Conservation (phyloP, 2,329 filamentous ascomycete genomes). For the Epichloe sylvatica region DNA sequence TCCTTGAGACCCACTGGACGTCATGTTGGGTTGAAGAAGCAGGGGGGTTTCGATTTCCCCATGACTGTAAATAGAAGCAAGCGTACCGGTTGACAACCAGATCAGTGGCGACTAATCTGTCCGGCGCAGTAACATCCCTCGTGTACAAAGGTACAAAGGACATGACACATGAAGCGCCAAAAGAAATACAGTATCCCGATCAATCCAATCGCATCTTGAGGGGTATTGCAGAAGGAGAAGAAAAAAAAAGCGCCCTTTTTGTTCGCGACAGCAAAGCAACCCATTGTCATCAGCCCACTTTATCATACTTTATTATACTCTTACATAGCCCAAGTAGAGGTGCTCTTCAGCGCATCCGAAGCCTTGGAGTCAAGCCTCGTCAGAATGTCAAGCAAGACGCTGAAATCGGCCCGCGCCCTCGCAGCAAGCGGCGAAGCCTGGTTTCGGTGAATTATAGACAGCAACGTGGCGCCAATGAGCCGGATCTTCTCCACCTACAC, state of each 20-base stretch:
- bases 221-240: no score
- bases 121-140: no score
- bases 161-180: no score
- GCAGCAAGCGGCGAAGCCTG: conserved; percentile 22
- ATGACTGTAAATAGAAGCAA: neutral
- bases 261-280: no score
- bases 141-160: no score
- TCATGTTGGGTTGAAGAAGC: no score
- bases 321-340: conserved; percentile 10
- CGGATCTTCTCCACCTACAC: conserved; percentile 26
- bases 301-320: neutral
- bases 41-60: no score
- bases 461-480: conserved; percentile 23
- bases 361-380: conserved; percentile 28
- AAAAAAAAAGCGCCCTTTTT: no score
- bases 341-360: conserved; percentile 24
- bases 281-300: neutral
- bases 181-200: no score
- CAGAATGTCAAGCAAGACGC: conserved; percentile 26
- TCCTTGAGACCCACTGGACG: no score
- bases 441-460: conserved; percentile 26
- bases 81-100: neutral
- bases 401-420: conserved; percentile 25
- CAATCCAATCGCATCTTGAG: no score
- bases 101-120: neutral